Evolutionary conservation across 495 filamentous ascomycete genomes (phyloP).

Genomic region (Rusavskia elegans): DNA sequence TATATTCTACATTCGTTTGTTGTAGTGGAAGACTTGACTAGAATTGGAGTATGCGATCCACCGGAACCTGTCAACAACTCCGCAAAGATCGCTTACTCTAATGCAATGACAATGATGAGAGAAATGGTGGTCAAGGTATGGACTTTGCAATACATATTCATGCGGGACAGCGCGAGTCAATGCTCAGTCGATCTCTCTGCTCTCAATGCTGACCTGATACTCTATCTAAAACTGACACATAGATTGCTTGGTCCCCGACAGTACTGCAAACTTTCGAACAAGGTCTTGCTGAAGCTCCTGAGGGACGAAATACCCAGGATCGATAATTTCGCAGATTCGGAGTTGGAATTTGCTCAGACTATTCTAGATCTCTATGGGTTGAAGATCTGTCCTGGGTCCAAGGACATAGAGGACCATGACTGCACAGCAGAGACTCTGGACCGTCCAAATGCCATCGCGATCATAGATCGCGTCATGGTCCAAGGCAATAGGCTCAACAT

Average conservation of each 20-base stretch:
- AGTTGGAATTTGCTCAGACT: constrained; percentile 67
- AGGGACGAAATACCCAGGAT: constrained; percentile 60
- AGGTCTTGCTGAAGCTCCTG: constrained; percentile 77
- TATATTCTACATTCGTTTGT: constrained; percentile 63
- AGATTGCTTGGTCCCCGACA: constrained; percentile 71
- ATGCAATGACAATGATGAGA: constrained; percentile 55
- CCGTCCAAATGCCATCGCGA: constrained; percentile 52
- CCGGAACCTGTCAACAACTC: constrained; percentile 25
- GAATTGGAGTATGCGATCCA: constrained; percentile 45
- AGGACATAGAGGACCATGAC: constrained; percentile 56
- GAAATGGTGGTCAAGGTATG: constrained; percentile 84
- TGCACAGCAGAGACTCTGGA: constrained; percentile 62
- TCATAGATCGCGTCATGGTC: constrained; percentile 67
- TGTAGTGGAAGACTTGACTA: constrained; percentile 66
- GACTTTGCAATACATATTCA: constrained; percentile 58
- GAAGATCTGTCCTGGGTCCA: constrained; percentile 53
- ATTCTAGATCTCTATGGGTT: constrained; percentile 81
- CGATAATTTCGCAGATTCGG: constrained; percentile 49
- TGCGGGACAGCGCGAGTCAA: constrained; percentile 60
- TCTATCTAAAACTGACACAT: constrained; percentile 65
- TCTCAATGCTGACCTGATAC: constrained; percentile 51
- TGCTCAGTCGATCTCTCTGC: constrained; percentile 43
- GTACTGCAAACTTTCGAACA: constrained; percentile 70
- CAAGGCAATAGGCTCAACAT: constrained; percentile 73
- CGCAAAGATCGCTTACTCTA: constrained; percentile 27